Percentiles rank a stretch among this genome's conserved stretches.
phyloP scores from a whole-genome alignment of 2,329 filamentous ascomycete genomes.

The Verticillium dahliae region DNA sequence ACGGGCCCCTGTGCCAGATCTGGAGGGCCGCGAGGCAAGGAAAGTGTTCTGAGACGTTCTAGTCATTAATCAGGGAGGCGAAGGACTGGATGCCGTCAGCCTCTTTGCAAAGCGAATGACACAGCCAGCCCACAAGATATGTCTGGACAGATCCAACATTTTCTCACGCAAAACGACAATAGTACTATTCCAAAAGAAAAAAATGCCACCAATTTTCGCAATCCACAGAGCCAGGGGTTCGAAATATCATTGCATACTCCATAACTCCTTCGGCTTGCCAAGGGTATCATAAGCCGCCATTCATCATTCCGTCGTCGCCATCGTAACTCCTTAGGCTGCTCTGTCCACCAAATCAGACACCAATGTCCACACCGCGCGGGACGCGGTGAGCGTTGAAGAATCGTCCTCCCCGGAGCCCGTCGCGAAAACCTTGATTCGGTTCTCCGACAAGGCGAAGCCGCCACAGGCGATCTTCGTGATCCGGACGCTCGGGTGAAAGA shows the following conservation, averaged over 20 bases:
- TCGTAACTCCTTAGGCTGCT: not conserved
- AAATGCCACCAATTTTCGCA: not conserved
- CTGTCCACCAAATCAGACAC: slow-evolving; percentile 3
- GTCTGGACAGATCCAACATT: no score
- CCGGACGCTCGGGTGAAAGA: slow-evolving; percentile 49
- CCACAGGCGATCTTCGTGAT: slow-evolving; percentile 48
- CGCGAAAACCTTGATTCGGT: slow-evolving; percentile 41
- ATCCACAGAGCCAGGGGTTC: not conserved
- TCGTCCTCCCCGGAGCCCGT: slow-evolving; percentile 1
- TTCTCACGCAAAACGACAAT: not conserved
- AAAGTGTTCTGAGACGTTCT: not conserved
- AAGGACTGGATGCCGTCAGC: not conserved
- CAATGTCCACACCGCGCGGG: slow-evolving; percentile 2
- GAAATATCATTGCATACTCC: not conserved
- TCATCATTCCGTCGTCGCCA: not conserved
- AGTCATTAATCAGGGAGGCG: no score
- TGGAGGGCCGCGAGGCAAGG: not conserved
- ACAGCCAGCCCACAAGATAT: no score
- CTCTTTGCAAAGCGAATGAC: no score
- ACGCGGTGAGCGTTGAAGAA: not conserved
- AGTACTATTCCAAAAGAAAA: not conserved
- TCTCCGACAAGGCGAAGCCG: slow-evolving; percentile 48
- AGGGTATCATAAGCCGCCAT: not conserved
- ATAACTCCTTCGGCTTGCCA: not conserved
- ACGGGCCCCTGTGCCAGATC: slow-evolving; percentile 3